phyloP scores from a whole-genome alignment of 2,329 filamentous ascomycete genomes.

The Lomentospora prolificans region DNA sequence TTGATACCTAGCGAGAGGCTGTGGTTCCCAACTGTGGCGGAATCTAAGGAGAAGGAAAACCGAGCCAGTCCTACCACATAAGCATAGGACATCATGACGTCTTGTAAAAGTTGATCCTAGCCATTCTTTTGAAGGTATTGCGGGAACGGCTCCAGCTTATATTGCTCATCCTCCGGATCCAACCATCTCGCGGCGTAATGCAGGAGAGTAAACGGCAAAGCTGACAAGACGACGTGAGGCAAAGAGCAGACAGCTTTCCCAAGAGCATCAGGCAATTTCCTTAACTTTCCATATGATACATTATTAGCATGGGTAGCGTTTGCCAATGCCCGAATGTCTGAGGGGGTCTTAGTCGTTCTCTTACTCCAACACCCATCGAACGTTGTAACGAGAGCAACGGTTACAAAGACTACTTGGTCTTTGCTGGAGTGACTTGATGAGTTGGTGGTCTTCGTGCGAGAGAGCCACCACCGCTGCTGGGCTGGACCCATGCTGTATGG shows the following conservation, averaged over 20 bases:
- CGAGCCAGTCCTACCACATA: neutral
- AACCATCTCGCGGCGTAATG: neutral
- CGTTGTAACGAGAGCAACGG: neutral
- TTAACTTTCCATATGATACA: neutral
- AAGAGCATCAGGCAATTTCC: neutral
- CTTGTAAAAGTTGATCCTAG: neutral
- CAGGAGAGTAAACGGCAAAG: constrained; percentile 1
- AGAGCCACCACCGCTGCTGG: neutral
- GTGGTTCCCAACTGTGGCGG: neutral
- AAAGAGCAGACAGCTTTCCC: neutral
- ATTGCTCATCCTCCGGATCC: neutral
- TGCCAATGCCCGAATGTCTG: neutral
- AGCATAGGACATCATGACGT: neutral
- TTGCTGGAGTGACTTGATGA: neutral
- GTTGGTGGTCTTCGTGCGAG: neutral
- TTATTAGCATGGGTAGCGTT: neutral
- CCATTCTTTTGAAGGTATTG: neutral
- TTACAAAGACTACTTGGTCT: neutral
- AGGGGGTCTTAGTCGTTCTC: neutral
- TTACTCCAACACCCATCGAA: neutral
- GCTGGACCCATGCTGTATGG: neutral
- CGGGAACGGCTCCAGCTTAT: neutral
- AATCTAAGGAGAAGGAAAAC: neutral
- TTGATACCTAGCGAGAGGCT: neutral
- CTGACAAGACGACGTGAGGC: neutral